Conservation (phyloP, 371 early-diverging fungal genomes). For the Apophysomyces variabilis region DNA sequence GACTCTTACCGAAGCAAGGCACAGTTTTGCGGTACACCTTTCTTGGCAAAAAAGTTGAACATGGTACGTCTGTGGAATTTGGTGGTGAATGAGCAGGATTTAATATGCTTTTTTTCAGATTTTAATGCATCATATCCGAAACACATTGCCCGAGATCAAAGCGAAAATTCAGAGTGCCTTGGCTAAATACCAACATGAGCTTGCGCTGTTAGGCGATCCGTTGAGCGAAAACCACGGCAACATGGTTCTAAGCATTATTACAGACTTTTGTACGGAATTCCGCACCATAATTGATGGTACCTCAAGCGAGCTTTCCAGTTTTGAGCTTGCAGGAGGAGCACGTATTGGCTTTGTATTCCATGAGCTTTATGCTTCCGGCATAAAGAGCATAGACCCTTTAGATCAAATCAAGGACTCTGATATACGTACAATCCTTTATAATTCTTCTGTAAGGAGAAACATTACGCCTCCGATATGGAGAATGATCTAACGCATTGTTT, state of each 20-base stretch:
- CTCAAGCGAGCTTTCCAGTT: slow-evolving; percentile 87
- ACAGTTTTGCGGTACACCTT: slow-evolving; percentile 98
- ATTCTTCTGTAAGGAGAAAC: slow-evolving; percentile 79
- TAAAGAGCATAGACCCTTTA: slow-evolving; percentile 94
- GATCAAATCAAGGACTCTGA: slow-evolving; percentile 97
- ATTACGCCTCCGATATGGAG: not conserved
- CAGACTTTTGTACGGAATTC: slow-evolving; percentile 96
- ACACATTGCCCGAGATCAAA: slow-evolving; percentile 97
- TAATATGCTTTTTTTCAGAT: slow-evolving; percentile 57
- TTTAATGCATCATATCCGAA: slow-evolving; percentile 97
- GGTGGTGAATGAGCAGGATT: slow-evolving; percentile 17
- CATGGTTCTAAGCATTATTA: slow-evolving; percentile 92
- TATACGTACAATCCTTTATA: slow-evolving; percentile 97
- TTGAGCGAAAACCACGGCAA: slow-evolving; percentile 78
- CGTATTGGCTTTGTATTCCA: slow-evolving; percentile 98
- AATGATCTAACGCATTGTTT: not conserved
- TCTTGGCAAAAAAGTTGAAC: slow-evolving; percentile 93
- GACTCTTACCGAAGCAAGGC: slow-evolving; percentile 92
- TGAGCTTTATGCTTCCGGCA: slow-evolving; percentile 89
- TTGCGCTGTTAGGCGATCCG: slow-evolving; percentile 90
- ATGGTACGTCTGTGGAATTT: slow-evolving; percentile 56
- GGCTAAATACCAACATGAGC: slow-evolving; percentile 85
- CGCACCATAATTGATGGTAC: slow-evolving; percentile 93
- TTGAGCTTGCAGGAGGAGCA: slow-evolving; percentile 97
- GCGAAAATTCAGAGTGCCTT: slow-evolving; percentile 88